Evolutionary conservation across 2,329 filamentous ascomycete genomes (phyloP).

Genomic region (Neofusicoccum cordaticola): DNA sequence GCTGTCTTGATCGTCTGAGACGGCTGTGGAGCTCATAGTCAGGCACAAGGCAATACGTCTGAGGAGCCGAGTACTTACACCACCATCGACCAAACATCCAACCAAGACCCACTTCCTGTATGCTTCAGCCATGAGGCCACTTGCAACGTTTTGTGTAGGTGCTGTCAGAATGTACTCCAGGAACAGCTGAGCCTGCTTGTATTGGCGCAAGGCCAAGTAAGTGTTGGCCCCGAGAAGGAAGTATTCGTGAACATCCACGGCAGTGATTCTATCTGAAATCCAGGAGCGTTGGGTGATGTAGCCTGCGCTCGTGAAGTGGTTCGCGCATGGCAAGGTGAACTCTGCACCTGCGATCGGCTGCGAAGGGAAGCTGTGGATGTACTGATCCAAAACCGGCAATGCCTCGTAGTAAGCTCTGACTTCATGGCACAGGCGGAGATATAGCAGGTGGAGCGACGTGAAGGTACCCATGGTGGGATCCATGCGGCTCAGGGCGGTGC

Average conservation of each 20-base stretch:
- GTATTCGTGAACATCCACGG: conserved; percentile 53
- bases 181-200: conserved; percentile 44
- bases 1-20: conserved; percentile 57
- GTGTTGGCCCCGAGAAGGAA: conserved; percentile 51
- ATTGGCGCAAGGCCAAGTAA: conserved; percentile 45
- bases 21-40: conserved; percentile 30
- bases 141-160: conserved; percentile 63
- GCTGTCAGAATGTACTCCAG: conserved; percentile 58
- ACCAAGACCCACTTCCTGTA: conserved; percentile 90
- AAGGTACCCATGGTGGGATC: conserved; percentile 66
- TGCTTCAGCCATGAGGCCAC: conserved; percentile 79
- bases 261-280: conserved; percentile 55
- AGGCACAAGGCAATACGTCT: not conserved
- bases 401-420: conserved; percentile 54
- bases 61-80: conserved; percentile 38
- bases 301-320: conserved; percentile 44
- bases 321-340: conserved; percentile 40
- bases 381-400: conserved; percentile 61
- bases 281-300: conserved; percentile 62
- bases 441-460: conserved; percentile 60
- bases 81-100: conserved; percentile 68
- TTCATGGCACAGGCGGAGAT: conserved; percentile 58
- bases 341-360: conserved; percentile 29
- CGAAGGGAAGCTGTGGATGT: conserved; percentile 64
- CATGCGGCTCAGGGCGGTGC: conserved; percentile 59